Conservation (phyloP, 1,284 basidiomycete species). For the Papiliotrema terrestris region DNA sequence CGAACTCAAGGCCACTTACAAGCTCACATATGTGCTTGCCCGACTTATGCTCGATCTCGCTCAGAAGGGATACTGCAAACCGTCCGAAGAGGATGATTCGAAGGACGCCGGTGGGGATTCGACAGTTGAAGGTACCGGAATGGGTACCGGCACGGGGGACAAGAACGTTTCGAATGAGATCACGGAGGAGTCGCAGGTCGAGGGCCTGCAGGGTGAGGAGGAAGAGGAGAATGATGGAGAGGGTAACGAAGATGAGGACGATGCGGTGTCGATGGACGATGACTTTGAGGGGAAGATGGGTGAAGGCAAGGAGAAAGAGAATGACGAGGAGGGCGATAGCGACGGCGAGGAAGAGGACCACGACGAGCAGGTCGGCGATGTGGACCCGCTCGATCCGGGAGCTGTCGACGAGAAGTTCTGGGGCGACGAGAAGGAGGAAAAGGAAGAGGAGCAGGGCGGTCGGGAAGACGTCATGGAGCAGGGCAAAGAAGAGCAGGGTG, state of each 20-base stretch:
- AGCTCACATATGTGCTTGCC: slow-evolving; percentile 75
- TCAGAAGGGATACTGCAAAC: slow-evolving; percentile 87
- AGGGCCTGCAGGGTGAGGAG: slow-evolving; percentile 80
- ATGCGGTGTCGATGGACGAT: slow-evolving; percentile 58
- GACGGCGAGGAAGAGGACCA: slow-evolving; percentile 59
- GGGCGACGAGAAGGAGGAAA: slow-evolving; percentile 68
- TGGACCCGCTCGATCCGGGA: slow-evolving; percentile 81
- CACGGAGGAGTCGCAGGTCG: slow-evolving; percentile 91
- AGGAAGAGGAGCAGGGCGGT: slow-evolving; percentile 50
- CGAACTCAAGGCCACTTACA: slow-evolving; percentile 71
- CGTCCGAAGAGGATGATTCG: slow-evolving; percentile 62
- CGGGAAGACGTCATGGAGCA: slow-evolving; percentile 49
- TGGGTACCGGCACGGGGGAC: slow-evolving; percentile 78
- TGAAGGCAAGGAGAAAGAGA: slow-evolving; percentile 63
- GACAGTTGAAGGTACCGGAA: slow-evolving; percentile 66
- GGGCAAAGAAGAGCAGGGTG: slow-evolving; percentile 44
- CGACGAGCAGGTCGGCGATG: slow-evolving; percentile 79
- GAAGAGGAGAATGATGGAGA: slow-evolving; percentile 55
- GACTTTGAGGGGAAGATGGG: slow-evolving; percentile 75
- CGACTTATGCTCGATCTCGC: slow-evolving; percentile 71
- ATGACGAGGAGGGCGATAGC: slow-evolving; percentile 57
- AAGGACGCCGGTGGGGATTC: slow-evolving; percentile 51
- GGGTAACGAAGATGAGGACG: slow-evolving; percentile 59
- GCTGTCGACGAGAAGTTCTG: slow-evolving; percentile 96
- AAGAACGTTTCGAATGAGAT: slow-evolving; percentile 91